These are phyloP conservation scores for Chaetomiaceae sp. DNA, from an alignment of 2,329 filamentous ascomycete species.

Conservation along the genomic window DNA sequence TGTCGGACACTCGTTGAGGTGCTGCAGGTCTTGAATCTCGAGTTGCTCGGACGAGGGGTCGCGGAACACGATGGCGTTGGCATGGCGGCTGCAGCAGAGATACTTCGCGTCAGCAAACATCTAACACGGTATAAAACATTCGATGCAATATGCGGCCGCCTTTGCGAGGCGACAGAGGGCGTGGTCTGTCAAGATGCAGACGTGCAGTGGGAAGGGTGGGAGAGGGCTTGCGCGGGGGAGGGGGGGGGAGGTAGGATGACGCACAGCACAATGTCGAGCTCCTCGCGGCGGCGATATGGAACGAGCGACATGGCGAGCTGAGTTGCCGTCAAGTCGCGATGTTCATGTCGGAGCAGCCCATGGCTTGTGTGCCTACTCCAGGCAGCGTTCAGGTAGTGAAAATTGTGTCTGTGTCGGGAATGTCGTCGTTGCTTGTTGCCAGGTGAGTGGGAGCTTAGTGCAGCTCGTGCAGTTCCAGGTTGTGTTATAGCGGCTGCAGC, in stretches of 20 bases:
- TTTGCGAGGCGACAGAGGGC: neutral
- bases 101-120: neutral
- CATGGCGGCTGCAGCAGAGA: constrained; percentile 64
- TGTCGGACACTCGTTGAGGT: constrained; percentile 74
- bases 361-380: neutral
- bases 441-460: too few species aligned
- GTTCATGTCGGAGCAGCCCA: constrained; percentile 6
- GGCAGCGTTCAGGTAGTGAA: too few species aligned
- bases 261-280: constrained; percentile 74
- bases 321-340: constrained; percentile 13
- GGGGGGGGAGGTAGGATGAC: constrained; percentile 31
- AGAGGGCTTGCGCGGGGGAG: neutral
- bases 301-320: constrained; percentile 56
- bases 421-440: too few species aligned
- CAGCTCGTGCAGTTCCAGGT: neutral
- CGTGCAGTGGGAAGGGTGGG: neutral
- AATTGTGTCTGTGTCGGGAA: too few species aligned
- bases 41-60: constrained; percentile 81
- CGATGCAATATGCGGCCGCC: neutral
- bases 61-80: constrained; percentile 85
- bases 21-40: constrained; percentile 58
- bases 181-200: neutral
- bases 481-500: neutral
- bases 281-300: constrained; percentile 66
- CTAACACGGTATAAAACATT: neutral